phyloP scores from a whole-genome alignment of 2,329 filamentous ascomycete species.

The Curvularia lunata region DNA sequence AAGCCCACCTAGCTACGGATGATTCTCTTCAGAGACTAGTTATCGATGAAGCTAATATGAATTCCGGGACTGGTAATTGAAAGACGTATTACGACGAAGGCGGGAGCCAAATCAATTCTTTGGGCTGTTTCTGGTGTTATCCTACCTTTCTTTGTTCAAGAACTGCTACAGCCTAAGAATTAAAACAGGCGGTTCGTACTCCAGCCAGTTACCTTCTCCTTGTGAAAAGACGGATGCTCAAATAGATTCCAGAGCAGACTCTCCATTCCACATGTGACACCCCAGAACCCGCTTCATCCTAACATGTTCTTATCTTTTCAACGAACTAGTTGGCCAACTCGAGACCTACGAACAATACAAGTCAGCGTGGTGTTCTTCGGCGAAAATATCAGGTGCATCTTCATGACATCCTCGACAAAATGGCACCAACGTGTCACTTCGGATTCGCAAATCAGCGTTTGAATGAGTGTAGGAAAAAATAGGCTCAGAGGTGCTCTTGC shows the following conservation, averaged over 20 bases:
- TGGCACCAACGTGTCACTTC: neutral
- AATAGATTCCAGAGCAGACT: neutral
- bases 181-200: neutral
- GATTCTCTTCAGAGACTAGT: too few species aligned
- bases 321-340: neutral
- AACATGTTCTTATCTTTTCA: neutral
- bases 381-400: neutral
- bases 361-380: neutral
- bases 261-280: neutral
- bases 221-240: too few species aligned
- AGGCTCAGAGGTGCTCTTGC: neutral
- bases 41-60: neutral
- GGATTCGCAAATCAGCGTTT: neutral
- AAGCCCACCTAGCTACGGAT: neutral
- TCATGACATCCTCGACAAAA: neutral
- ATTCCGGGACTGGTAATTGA: neutral
- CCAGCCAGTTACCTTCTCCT: neutral
- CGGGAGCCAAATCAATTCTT: neutral
- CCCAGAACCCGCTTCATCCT: neutral
- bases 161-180: neutral
- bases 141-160: neutral
- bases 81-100: neutral
- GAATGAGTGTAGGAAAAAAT: neutral
- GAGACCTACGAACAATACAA: neutral
- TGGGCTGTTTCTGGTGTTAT: neutral